phyloP scores from a whole-genome alignment of 2,329 filamentous ascomycete genomes.

The Camptophora hylomeconis region DNA sequence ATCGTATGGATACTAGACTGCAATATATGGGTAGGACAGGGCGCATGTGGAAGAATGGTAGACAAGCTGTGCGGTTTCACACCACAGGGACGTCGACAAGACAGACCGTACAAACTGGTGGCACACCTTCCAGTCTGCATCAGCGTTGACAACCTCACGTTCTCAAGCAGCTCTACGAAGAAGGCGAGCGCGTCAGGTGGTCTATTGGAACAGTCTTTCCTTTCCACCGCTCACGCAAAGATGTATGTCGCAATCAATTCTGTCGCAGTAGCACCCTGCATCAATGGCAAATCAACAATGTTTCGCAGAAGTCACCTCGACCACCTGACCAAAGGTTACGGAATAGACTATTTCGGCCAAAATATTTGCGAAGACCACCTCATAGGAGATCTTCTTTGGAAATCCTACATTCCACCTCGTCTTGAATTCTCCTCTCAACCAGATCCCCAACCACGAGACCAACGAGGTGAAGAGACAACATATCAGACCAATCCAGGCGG shows the following conservation, averaged over 20 bases:
- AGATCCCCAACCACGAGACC: not conserved
- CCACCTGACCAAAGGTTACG: conserved; percentile 45
- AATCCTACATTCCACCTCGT: conserved; percentile 41
- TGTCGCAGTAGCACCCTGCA: conserved; percentile 78
- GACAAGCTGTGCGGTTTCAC: conserved; percentile 65
- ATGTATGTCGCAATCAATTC: conserved; percentile 98
- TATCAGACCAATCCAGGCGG: conserved; percentile 12
- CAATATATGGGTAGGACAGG: conserved; percentile 80
- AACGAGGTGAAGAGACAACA: too few relatives aligned
- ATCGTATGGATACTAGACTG: conserved; percentile 92
- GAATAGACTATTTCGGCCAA: conserved; percentile 84
- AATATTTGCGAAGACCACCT: conserved; percentile 98
- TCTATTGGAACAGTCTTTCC: conserved; percentile 84
- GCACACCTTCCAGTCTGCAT: conserved; percentile 76
- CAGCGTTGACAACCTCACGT: conserved; percentile 42
- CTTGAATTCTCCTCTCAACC: conserved; percentile 3
- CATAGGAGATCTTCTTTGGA: conserved; percentile 86
- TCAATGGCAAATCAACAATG: conserved; percentile 97
- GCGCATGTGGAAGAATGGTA: conserved; percentile 76
- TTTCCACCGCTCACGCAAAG: conserved; percentile 86
- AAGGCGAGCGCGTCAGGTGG: too few relatives aligned
- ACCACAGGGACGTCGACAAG: conserved; percentile 28
- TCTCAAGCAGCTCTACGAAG: too few relatives aligned
- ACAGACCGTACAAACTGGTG: conserved; percentile 71
- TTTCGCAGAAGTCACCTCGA: conserved; percentile 87